Percentiles rank a stretch among this genome's conserved stretches.
These are phyloP conservation scores for Pythium dissotocum DNA, from an alignment of 352 stramenopile genomes.

Conservation along the genomic window DNA sequence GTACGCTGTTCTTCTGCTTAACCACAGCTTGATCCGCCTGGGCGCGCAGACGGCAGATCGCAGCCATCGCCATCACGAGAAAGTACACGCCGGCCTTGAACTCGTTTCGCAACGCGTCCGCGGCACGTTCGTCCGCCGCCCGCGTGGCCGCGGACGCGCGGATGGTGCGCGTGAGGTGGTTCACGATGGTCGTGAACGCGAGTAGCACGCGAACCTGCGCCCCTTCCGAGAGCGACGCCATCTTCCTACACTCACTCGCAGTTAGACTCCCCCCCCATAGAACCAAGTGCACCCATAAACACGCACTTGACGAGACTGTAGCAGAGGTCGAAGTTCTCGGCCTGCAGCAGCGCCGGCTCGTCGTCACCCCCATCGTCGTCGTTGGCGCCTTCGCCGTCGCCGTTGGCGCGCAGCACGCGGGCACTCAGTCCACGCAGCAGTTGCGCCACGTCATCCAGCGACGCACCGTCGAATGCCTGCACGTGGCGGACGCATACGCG, in stretches of 20 bases:
- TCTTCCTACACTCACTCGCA: constrained; percentile 33
- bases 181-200: constrained; percentile 62
- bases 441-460: constrained; percentile 43
- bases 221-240: constrained; percentile 46
- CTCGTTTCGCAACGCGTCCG: constrained; percentile 35
- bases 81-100: constrained; percentile 79
- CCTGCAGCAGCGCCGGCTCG: constrained; percentile 53
- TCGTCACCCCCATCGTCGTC: constrained; percentile 35
- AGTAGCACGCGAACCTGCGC: constrained; percentile 67
- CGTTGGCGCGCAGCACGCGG: constrained; percentile 38
- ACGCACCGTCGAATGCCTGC: constrained; percentile 52
- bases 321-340: constrained; percentile 65
- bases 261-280: background rate
- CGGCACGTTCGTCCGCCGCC: constrained; percentile 27
- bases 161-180: constrained; percentile 57
- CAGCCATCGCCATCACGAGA: constrained; percentile 58
- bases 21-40: constrained; percentile 66
- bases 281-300: background rate
- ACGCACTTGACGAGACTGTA: constrained; percentile 77
- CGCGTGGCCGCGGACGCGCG: constrained; percentile 24
- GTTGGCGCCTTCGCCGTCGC: background rate
- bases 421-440: constrained; percentile 53
- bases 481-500: constrained; percentile 71
- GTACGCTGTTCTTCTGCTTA: constrained; percentile 52
- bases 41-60: constrained; percentile 48